Base-by-base conservation (phyloP, 164 flowering plant genomes). In the Chimonanthus praecox region DNA sequence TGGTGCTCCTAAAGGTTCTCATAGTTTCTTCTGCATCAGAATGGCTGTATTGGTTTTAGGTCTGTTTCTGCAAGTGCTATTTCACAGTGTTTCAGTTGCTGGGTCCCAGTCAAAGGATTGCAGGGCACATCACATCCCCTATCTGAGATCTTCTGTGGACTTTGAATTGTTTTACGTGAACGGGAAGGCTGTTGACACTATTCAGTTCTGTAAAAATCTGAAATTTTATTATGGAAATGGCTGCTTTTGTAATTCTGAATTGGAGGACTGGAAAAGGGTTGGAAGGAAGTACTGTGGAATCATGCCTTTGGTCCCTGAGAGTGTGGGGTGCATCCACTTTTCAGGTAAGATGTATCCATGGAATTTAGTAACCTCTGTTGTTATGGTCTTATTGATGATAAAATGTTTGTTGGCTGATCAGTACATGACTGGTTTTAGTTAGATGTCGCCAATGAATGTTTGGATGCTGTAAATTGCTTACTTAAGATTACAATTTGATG, bases 151-250 rank as follows among this genome's bases (percentile, higher is more conserved):
- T 67, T 79, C 79, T 69, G 58, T 51, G 49, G 83, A 78, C 15
- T 50, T 49, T 16, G 80, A 83, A 64, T 74, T 75, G 69, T 83
- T 83, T 72, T 82, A 79, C 72, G 72, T 87, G 62, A 85, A 89
- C 74, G 91, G 86, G 49, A 65, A 75, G 73, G 45, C 78, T 6
- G 84, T 82, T 20, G 88, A 80, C 67, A 83, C 76, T 75, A 67
- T 62, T 69, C 63, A 76, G 18, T 88, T 87, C 77, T 88, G 90
- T 75, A 71, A 81, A 58, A 75, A 78, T 44, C 80, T 90, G 44
- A 75, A 78, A 10, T 69, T 61, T 73, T 79, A 77, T 62, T 10
- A 69, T 58, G 76, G 66, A 62, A 75, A 73, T 69, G 77, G 65
- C 58, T 84, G 88, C 70, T 65, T 74, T 43, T 64, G 80, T 10